Evolutionary conservation across 805 yeast genomes (phyloP), one percentile per base, ranked within the genome.

Genomic region (Saccharomycopsis fodiens): DNA sequence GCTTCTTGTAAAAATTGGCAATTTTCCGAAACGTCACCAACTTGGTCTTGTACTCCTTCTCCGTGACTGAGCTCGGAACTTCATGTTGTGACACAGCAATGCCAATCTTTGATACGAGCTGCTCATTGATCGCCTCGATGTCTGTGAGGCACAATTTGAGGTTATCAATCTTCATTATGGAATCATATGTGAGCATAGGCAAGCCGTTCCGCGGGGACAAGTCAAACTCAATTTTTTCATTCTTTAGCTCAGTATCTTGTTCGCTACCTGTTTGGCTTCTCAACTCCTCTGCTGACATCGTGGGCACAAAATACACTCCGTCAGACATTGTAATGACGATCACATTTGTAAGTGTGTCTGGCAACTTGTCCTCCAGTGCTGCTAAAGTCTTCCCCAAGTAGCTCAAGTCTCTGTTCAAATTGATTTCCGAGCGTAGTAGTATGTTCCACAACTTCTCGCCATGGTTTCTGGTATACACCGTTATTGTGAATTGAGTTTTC

Each of bases 111-210:
- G 6, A 7, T n/a, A 30, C 25, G 15, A 47, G 34, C 19, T 46
- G 46, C 32, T 48, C 13, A 23, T 45, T 47, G n/a, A 45, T 48
- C 8, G 34, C 44, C 37, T 44, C 43, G 16, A 63, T 48, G 44
- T 67, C 71, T 16, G 52, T 46, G 2, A 65, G 57, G 46, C 69
- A 64, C n/a, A 59, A 48, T 10, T 65, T 61, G 20, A 61, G 54
- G 36, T 65, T 66, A 40, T 65, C 61, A 48, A 67, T 45, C 39
- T 63, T 65, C 68, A 66, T 63, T 5, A 64, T 61, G 43, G 63
- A 69, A 43, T 65, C 69, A 47, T 59, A 66, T 0, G 66, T 51
- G 44, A 66, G 55, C 10, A 66, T 57, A 12, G 32, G 32, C 40
- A 57, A 58, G 8, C 30, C 54, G 36, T 46, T 12, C 34, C 42